Evolutionary conservation across 2,329 filamentous ascomycete genomes (phyloP).

Genomic region (Colletotrichum endophyticum): DNA sequence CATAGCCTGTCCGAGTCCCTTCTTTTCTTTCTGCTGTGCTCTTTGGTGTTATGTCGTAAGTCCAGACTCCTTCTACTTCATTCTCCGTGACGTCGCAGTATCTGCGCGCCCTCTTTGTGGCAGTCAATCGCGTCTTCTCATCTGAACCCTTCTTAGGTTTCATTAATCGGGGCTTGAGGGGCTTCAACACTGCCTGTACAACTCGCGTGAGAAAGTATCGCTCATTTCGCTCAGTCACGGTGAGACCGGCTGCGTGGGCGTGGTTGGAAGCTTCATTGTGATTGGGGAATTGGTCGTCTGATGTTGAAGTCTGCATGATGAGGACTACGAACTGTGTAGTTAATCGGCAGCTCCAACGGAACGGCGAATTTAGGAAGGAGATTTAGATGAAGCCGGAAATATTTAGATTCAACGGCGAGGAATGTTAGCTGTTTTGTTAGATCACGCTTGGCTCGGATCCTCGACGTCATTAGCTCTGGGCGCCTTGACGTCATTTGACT

Average conservation of each 20-base stretch:
- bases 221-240: neutral
- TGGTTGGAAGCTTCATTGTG: rapidly evolving
- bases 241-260: neutral
- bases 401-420: neutral
- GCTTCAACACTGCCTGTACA: neutral
- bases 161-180: neutral
- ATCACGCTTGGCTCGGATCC: neutral
- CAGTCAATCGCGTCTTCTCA: neutral
- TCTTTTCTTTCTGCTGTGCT: neutral
- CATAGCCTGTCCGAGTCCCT: slow-evolving; percentile 21
- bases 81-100: neutral
- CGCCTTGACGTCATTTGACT: neutral
- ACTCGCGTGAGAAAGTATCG: neutral
- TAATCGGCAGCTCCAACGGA: rapidly evolving
- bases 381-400: rapidly evolving
- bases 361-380: rapidly evolving
- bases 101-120: neutral
- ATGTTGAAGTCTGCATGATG: neutral
- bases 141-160: neutral
- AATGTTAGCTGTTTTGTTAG: neutral
- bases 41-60: slow-evolving; percentile 24
- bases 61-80: slow-evolving; percentile 27
- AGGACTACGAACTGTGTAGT: rapidly evolving
- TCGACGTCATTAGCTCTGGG: neutral
- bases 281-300: neutral